Base-by-base conservation (phyloP, 2,329 filamentous ascomycete species). In the Mycocentrospora acerina region DNA sequence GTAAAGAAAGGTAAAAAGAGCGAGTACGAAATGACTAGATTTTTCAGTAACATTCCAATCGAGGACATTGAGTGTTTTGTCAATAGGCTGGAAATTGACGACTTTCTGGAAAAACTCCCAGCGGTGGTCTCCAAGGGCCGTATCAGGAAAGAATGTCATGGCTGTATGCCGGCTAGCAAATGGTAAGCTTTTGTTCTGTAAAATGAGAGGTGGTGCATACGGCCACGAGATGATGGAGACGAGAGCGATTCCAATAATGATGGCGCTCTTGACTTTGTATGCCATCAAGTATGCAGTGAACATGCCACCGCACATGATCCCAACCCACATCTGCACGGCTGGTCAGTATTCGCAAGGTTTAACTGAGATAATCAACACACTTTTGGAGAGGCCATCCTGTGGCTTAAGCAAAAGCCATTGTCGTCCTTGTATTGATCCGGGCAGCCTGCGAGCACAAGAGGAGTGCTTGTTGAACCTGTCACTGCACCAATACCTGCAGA, bases 201-300 rank as follows among this genome's bases (percentile, higher is more conserved):
- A 25, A 24, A 22, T 9, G 14, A 13, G 13, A 25, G 15, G 9
- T 8, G 24, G 6, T 12, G 61, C 66, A 57, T 54, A 69, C 3
- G 89, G 89, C 89, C 89, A 95, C 10, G 88, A 94, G 58, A 91
- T 88, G 63, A 94, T 85, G 46, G 85, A 88, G 35, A 94, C 88
- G 12, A 94, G 76, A 13, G 90, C 66, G 48, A 94, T 93, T 24
- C 88, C 89, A 30, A 81, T 77, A 49, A 95, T 88, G 60, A 95
- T 86, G 37, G 89, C 89, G 42, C 87, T 88, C 69, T 91, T 91
- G 66, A 94, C 80, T 29, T 88, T 84, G 67, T 88, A 94, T 70
- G 90, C 79, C 83, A 91, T 86, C 33, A 94, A 72, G 44, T 91
- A 74, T 10, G 85, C 83, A 2, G 88, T 94, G 30, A 95, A 68